phyloP scores from a whole-genome alignment of 768 basidiomycete species.

The Collybia nuda region DNA sequence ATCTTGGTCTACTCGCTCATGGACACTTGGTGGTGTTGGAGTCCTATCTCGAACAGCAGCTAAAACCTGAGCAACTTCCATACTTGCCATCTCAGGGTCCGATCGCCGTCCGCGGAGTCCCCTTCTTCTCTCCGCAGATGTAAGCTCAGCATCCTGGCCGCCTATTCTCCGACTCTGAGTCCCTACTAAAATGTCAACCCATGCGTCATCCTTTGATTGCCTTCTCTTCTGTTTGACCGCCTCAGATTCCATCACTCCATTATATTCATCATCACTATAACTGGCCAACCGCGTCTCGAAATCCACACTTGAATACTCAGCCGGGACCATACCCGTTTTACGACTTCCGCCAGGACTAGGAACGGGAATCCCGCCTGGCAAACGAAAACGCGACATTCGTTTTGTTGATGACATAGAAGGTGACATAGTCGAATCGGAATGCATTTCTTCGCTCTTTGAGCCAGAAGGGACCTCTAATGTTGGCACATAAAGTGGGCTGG shows the following conservation, averaged over 20 bases:
- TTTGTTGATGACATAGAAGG: slow-evolving; percentile 31
- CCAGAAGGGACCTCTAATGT: slow-evolving; percentile 19
- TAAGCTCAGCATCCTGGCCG: slow-evolving; percentile 50
- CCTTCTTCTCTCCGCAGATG: slow-evolving; percentile 28
- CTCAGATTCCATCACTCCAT: slow-evolving; percentile 35
- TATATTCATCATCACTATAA: slow-evolving; percentile 50
- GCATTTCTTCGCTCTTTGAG: slow-evolving; percentile 33
- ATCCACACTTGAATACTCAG: slow-evolving; percentile 80
- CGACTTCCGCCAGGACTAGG: slow-evolving; percentile 50
- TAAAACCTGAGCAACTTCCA: slow-evolving; percentile 72
- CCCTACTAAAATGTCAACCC: slow-evolving; percentile 85
- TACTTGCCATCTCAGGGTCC: slow-evolving; percentile 72
- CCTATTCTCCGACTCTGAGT: slow-evolving; percentile 49
- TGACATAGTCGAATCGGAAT: slow-evolving; percentile 30
- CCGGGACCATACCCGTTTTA: slow-evolving; percentile 56
- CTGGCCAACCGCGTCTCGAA: slow-evolving; percentile 81
- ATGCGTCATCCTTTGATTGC: slow-evolving; percentile 67
- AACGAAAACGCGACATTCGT: slow-evolving; percentile 54
- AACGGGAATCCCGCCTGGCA: slow-evolving; percentile 50
- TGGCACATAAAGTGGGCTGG: slow-evolving; percentile 17
- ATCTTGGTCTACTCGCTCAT: slow-evolving; percentile 35
- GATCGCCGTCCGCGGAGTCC: slow-evolving; percentile 25
- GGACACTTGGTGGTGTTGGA: slow-evolving; percentile 32
- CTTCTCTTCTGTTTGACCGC: slow-evolving; percentile 45
- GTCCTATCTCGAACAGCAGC: slow-evolving; percentile 50